These are phyloP conservation scores for Maudiozyma humilis DNA, from an alignment of 1,139 yeast species.

Conservation along the genomic window DNA sequence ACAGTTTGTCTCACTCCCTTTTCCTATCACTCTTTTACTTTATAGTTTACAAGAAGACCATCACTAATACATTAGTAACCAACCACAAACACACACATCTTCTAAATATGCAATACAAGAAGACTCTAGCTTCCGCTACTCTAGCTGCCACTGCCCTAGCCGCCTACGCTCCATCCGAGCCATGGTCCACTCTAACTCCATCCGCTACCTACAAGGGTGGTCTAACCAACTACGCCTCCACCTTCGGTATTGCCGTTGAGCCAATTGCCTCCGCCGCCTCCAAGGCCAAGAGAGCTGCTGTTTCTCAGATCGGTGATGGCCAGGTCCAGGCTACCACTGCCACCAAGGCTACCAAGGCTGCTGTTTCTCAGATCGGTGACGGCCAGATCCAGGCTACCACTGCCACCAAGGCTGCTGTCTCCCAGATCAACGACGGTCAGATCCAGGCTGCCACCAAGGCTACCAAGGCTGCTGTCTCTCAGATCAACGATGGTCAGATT, in stretches of 20 bases:
- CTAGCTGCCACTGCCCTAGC: constrained; percentile 38
- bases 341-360: constrained; percentile 7
- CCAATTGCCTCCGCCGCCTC: constrained; percentile 41
- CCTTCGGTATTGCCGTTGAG: constrained; percentile 64
- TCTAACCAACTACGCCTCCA: constrained; percentile 48
- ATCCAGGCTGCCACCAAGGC: constrained; percentile 12
- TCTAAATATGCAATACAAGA: constrained; percentile 28
- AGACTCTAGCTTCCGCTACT: constrained; percentile 26
- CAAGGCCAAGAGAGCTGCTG: constrained; percentile 38
- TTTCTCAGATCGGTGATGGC: constrained; percentile 9
- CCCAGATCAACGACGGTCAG: constrained; percentile 12
- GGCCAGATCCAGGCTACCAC: constrained; percentile 4
- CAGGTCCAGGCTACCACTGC: constrained; percentile 9
- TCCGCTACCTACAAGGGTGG: constrained; percentile 49
- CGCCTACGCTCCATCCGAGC: constrained; percentile 60
- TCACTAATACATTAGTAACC: constrained; percentile 3
- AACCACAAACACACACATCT: neutral
- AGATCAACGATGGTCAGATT: constrained; percentile 44
- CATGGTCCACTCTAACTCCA: constrained; percentile 70
- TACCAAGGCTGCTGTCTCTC: constrained; percentile 30
- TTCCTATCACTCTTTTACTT: neutral
- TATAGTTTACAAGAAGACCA: neutral
- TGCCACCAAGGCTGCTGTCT: constrained; percentile 10
- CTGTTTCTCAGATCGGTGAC: constrained; percentile 2
- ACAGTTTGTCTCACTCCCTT: neutral